phyloP scores from a whole-genome alignment of 2,329 filamentous ascomycete species.

The Purpureocillium lavendulum region DNA sequence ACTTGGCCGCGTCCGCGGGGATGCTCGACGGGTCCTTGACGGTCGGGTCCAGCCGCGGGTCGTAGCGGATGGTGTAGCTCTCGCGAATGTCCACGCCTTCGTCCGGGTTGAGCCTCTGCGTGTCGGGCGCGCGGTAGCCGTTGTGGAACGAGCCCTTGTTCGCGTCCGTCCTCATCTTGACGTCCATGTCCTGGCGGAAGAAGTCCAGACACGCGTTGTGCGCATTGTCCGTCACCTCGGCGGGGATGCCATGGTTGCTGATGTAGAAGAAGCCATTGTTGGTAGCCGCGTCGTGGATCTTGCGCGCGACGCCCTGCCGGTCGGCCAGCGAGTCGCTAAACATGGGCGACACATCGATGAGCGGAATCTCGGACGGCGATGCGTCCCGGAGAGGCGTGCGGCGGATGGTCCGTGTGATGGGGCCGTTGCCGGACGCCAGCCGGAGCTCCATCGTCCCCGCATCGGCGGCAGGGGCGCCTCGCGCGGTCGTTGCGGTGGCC shows the following conservation, averaged over 20 bases:
- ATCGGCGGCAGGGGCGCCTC: too few species aligned
- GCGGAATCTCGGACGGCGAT: conserved; percentile 36
- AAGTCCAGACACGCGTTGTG: conserved; percentile 30
- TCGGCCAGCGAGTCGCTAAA: conserved; percentile 25
- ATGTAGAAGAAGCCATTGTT: conserved; percentile 50
- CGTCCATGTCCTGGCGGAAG: conserved; percentile 35
- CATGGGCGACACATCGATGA: conserved; percentile 40
- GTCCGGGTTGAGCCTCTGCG: conserved; percentile 37
- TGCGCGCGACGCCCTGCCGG: conserved; percentile 28
- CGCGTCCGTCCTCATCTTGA: conserved; percentile 30
- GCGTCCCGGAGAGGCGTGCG: conserved; percentile 27
- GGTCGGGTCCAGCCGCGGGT: conserved; percentile 41
- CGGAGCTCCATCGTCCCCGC: conserved; percentile 18
- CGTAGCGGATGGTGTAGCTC: conserved; percentile 42
- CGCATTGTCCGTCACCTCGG: conserved; percentile 18
- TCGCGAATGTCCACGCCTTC: conserved; percentile 44
- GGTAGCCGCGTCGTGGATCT: conserved; percentile 35
- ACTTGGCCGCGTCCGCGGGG: conserved; percentile 30
- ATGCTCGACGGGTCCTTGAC: conserved; percentile 29
- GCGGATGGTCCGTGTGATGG: conserved; percentile 25
- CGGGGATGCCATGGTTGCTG: conserved; percentile 37
- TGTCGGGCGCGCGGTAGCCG: conserved; percentile 35
- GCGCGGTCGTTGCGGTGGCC: conserved; percentile 1
- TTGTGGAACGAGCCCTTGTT: conserved; percentile 33
- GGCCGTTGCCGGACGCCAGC: conserved; percentile 27